Conservation (phyloP, 2,329 filamentous ascomycete species). For the Penicillium hordei region DNA sequence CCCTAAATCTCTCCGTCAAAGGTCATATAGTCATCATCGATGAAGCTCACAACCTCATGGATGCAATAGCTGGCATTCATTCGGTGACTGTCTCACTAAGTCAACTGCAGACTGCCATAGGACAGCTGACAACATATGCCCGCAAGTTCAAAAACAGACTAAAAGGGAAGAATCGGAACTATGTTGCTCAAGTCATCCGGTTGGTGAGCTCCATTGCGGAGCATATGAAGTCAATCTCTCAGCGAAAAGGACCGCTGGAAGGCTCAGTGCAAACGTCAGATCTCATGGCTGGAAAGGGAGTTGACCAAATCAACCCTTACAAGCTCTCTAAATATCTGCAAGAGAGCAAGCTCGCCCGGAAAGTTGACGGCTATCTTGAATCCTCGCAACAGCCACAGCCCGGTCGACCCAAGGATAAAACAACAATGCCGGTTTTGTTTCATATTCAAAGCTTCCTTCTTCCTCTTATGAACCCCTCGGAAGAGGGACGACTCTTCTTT, state of each 20-base stretch:
- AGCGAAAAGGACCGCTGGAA: constrained; percentile 51
- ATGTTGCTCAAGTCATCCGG: constrained; percentile 82
- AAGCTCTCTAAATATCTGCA: constrained; percentile 85
- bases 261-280: constrained; percentile 69
- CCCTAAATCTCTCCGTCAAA: constrained; percentile 80
- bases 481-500: constrained; percentile 63
- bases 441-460: constrained; percentile 70
- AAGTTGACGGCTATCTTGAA: constrained; percentile 84
- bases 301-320: constrained; percentile 93
- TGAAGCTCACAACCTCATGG: constrained; percentile 97
- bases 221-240: constrained; percentile 60
- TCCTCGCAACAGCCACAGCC: constrained; percentile 57
- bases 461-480: constrained; percentile 80
- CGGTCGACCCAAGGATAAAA: constrained; percentile 27
- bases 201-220: constrained; percentile 74
- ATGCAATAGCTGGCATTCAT: constrained; percentile 84
- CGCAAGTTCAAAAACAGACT: constrained; percentile 84
- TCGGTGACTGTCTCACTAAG: constrained; percentile 71
- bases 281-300: constrained; percentile 77
- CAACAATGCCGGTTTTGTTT: constrained; percentile 56
- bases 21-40: constrained; percentile 92
- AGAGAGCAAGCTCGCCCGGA: constrained; percentile 88
- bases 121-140: constrained; percentile 78
- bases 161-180: constrained; percentile 87
- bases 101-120: constrained; percentile 70